phyloP scores from a whole-genome alignment of 768 basidiomycete genomes.

The Candolleomyces eurysporus region DNA sequence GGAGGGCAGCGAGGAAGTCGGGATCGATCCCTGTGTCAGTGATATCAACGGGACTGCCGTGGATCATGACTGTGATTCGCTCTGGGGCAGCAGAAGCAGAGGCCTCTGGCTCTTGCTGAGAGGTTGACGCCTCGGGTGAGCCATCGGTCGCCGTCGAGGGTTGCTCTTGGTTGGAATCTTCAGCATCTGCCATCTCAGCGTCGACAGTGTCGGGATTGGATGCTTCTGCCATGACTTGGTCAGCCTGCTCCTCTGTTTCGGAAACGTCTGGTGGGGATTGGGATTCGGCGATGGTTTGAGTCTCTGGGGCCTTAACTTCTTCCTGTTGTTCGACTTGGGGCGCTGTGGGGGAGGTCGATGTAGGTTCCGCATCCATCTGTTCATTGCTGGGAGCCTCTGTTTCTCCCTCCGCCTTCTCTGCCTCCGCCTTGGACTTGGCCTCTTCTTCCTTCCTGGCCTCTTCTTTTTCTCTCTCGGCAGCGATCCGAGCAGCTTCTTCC shows the following conservation, averaged over 20 bases:
- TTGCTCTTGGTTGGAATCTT: constrained; percentile 23
- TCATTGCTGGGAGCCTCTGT: constrained; percentile 17
- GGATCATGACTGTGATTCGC: constrained; percentile 86
- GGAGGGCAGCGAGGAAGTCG: constrained; percentile 94
- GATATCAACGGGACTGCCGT: constrained; percentile 92
- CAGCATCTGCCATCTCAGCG: neutral
- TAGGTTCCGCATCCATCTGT: constrained; percentile 9
- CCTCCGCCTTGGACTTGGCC: constrained; percentile 32
- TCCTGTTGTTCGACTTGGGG: neutral
- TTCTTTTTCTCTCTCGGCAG: constrained; percentile 34
- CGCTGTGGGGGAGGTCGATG: neutral
- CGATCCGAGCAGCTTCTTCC: constrained; percentile 44
- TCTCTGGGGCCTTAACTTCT: too few species aligned
- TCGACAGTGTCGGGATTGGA: neutral
- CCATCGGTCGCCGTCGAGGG: constrained; percentile 25
- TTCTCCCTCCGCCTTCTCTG: constrained; percentile 29
- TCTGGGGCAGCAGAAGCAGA: constrained; percentile 25
- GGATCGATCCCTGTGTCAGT: constrained; percentile 99
- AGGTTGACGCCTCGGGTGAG: constrained; percentile 40
- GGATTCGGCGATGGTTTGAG: neutral
- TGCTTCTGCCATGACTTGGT: constrained; percentile 9
- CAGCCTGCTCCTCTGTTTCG: neutral
- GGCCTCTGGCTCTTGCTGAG: constrained; percentile 36
- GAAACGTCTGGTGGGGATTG: neutral
- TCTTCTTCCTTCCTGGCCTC: constrained; percentile 31